Evolutionary conservation across 2,329 filamentous ascomycete genomes (phyloP), one percentile per base, ranked within the genome.

Genomic region (Chaetomium strumarium): DNA sequence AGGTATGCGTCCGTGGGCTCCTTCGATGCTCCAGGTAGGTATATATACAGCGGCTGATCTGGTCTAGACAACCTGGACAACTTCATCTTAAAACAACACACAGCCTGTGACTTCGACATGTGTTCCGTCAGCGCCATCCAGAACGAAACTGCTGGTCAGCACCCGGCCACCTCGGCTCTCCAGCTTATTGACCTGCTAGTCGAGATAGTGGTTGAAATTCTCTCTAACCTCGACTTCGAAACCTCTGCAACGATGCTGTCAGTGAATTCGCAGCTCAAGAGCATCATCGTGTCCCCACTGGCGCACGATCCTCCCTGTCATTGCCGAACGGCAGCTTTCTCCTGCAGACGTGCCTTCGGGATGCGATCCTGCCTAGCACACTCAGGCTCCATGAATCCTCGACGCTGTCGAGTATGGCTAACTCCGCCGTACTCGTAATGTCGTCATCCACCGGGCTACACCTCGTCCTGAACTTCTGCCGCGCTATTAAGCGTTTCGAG

Each of bases 161-260:
- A 14, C 17, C 43, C 11, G 17, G 17, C 3, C 9, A 31, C 14
- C 7, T 8, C 17, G 16, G 3, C 34, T 7, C 17, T 46, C 11
- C 29, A 12, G 3, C 33, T 43, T 0, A 55, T 56, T 14, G 49
- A 41, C 10, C 49, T 60, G 2, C 76, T 77, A 0, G 64, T 70
- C 3, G 78, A 81, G 59, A 69, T 77, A 16, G 60, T 77, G 2
- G 62, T 79, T 11, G 71, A 76, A 17, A 72, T 79, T 20, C 75
- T 75, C 58, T 70, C 71, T 30, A 57, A 71, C 16, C 64, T 79
- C 46, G 69, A 75, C 50, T 34, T 70, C 68, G 47, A 66, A 66
- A 31, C 65, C 75, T 31, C 71, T 65, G n/a, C 58, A 63, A 13
- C 60, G 65, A 2, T 57, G 38, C 42, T 49, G 13, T 14, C 40